These are phyloP conservation scores for Fagus crenata DNA, from an alignment of 306 rosid species.

Conservation along the genomic window DNA sequence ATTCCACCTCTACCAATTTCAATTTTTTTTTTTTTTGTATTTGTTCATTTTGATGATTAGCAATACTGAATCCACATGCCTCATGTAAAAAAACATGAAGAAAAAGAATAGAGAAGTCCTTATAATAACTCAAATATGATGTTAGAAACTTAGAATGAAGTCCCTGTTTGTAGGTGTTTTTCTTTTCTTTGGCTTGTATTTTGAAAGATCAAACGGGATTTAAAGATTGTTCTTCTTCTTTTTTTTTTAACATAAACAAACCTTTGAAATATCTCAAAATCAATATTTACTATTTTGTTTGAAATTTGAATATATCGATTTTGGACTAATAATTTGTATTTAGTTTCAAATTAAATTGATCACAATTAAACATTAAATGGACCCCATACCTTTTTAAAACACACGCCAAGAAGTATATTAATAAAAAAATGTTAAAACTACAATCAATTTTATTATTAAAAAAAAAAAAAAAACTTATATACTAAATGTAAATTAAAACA, in stretches of 20 bases:
- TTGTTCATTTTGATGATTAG: no score
- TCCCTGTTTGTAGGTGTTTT: neutral
- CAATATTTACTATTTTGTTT: no score
- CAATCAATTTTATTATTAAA: no score
- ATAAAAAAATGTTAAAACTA: no score
- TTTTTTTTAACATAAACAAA: neutral
- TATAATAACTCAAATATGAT: neutral
- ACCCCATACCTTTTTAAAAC: no score
- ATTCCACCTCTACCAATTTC: neutral
- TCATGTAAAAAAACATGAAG: neutral
- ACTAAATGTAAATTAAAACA: no score
- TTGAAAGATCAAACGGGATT: no score
- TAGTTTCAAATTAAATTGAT: neutral
- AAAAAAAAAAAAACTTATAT: no score
- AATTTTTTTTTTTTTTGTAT: neutral
- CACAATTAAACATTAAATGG: neutral
- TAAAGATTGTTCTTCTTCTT: no score
- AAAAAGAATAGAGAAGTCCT: neutral
- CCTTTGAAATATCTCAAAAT: neutral
- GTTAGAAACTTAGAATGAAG: neutral
- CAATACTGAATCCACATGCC: neutral
- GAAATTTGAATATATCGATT: no score
- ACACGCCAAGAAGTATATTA: no score
- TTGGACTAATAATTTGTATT: no score
- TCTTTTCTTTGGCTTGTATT: neutral